Conservation (phyloP, 352 stramenopile genomes). For the Pythium plurisporium region DNA sequence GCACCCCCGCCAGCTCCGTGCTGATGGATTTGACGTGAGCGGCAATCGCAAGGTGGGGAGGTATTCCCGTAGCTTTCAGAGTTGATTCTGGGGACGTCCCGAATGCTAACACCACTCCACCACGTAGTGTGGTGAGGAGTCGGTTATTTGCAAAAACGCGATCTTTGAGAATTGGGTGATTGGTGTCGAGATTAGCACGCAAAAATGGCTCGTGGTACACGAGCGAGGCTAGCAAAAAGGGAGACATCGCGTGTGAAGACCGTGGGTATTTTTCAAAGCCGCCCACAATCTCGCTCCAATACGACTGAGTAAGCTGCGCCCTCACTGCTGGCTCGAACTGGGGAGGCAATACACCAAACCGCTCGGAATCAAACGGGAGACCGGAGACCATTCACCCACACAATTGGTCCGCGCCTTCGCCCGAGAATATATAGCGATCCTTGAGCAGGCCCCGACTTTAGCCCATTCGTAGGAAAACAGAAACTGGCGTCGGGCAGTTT, state of each 20-base stretch:
- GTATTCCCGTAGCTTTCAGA: constrained; percentile 1
- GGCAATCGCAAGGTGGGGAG: neutral
- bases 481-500: constrained; percentile 4
- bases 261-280: neutral
- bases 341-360: constrained; percentile 4
- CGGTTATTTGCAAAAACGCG: constrained; percentile 4
- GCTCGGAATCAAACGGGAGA: constrained; percentile 6
- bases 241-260: neutral
- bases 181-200: neutral
- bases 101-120: neutral
- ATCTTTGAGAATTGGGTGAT: constrained; percentile 6
- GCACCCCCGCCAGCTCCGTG: neutral
- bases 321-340: constrained; percentile 3
- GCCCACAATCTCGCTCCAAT: neutral
- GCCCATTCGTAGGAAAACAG: constrained; percentile 12
- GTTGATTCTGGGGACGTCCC: neutral
- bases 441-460: constrained; percentile 13
- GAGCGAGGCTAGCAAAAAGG: constrained; percentile 4
- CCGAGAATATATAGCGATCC: constrained; percentile 6
- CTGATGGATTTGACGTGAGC: neutral
- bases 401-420: constrained; percentile 10
- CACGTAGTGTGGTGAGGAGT: neutral
- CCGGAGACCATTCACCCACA: constrained; percentile 11
- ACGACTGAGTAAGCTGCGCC: neutral
- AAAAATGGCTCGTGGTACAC: constrained; percentile 6